Evolutionary conservation across 2,329 filamentous ascomycete species (phyloP), one percentile per base, ranked within the genome.

Genomic region (Talaromyces pinophilus): DNA sequence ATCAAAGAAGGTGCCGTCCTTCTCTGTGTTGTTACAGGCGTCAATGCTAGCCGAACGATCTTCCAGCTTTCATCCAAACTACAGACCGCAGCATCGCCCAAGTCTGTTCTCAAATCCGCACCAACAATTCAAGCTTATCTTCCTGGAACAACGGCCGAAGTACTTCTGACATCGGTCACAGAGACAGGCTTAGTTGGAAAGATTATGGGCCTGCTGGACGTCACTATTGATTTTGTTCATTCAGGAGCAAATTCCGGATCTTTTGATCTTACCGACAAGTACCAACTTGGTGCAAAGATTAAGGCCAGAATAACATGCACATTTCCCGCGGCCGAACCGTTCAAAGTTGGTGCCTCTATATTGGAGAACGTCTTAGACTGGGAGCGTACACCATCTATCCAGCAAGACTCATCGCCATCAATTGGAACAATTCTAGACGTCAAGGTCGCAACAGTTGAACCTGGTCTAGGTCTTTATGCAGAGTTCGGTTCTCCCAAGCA

Each of bases 91-190:
- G 90, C 88, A 40, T 91, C 88, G 71, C 77, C 87, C 59, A 87
- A 87, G 73, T 87, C 88, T 73, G 86, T 85, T 66, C 84, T 96
- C 2, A 85, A 84, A 35, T 88, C 91, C 48, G 93, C 93, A 0
- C 92, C 92, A 8, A 96, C 92, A 0, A 91, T 99, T 74, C 92
- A 93, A 76, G 87, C 91, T 6, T 97, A 96, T 79, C 85, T 97
- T 6, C 95, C 96, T 1, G 96, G 95, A 70, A 95, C 92, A n/a
- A 88, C 90, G 5, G 92, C 93, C 42, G 93, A 97, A 71, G 84
- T 97, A 11, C 83, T 98, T 59, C 81, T 99, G 44, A 90, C 91
- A 2, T 90, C 95, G 57, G 87, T 91, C 15, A 88, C 89, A 11
- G 79, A 85, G 13, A 87, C 86, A 69, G 95, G 95, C n/a, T 80